phyloP scores from a whole-genome alignment of 305 asterid species.

The Petunia hybrid region DNA sequence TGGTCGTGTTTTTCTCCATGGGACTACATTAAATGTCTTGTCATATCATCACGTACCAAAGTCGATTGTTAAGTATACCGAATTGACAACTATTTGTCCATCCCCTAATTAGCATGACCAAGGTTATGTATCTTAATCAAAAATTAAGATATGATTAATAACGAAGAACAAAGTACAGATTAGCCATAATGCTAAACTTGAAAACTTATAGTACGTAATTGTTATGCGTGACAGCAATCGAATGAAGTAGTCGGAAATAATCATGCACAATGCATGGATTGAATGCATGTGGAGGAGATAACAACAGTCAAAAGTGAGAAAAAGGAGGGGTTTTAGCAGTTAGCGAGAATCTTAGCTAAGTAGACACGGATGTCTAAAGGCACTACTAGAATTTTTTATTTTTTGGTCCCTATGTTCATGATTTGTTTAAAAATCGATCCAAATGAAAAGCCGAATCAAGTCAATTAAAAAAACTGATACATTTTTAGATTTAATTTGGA shows the following conservation, averaged over 20 bases:
- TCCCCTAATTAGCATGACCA: background rate
- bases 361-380: too few relatives aligned
- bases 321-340: too few relatives aligned
- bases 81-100: constrained; percentile 10
- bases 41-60: background rate
- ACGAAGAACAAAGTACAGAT: background rate
- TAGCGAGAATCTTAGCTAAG: too few relatives aligned
- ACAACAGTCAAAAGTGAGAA: too few relatives aligned
- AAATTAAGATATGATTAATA: background rate
- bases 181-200: background rate
- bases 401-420: too few relatives aligned
- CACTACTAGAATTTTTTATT: too few relatives aligned
- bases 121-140: background rate
- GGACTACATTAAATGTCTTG: constrained; percentile 11
- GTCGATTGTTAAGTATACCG: constrained; percentile 34
- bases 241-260: too few relatives aligned
- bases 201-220: background rate
- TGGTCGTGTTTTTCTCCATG: constrained; percentile 18
- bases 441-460: too few relatives aligned
- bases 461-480: background rate
- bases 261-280: too few relatives aligned
- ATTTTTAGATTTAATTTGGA: background rate
- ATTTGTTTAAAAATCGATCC: too few relatives aligned
- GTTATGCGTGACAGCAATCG: background rate
- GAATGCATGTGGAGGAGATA: too few relatives aligned